These are phyloP conservation scores for Scleroderma bovista DNA, from an alignment of 768 basidiomycete species.

Conservation along the genomic window DNA sequence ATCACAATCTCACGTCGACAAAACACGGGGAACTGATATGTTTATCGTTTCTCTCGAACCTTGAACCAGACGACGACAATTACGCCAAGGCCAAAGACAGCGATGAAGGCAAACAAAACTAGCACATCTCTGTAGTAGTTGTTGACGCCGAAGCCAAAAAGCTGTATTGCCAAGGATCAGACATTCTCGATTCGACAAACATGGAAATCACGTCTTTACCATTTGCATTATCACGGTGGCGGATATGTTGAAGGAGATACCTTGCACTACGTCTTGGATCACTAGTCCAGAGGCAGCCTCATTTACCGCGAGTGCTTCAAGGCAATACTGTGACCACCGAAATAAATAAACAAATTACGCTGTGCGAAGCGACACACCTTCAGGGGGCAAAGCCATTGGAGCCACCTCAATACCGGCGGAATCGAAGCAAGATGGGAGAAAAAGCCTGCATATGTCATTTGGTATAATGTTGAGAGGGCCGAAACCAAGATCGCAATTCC, in stretches of 20 bases:
- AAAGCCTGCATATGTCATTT: constrained; percentile 89
- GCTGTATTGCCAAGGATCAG: constrained; percentile 30
- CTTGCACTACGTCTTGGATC: constrained; percentile 73
- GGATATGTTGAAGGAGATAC: constrained; percentile 77
- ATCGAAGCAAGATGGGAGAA: constrained; percentile 84
- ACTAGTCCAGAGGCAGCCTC: constrained; percentile 85
- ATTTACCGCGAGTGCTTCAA: constrained; percentile 86
- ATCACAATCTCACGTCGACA: too few relatives aligned
- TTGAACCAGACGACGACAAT: constrained; percentile 72
- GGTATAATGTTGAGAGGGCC: constrained; percentile 67
- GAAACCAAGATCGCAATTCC: constrained; percentile 89
- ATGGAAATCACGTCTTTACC: constrained; percentile 37
- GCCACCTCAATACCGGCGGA: constrained; percentile 88
- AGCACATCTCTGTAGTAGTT: constrained; percentile 90
- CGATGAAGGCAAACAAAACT: constrained; percentile 81
- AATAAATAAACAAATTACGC: background rate
- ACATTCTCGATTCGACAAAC: background rate
- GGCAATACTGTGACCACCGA: constrained; percentile 36
- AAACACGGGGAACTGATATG: too few relatives aligned
- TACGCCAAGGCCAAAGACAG: constrained; percentile 69
- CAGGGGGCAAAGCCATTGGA: constrained; percentile 85
- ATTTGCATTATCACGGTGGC: constrained; percentile 83
- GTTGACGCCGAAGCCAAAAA: constrained; percentile 80
- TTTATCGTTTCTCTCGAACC: constrained; percentile 68
- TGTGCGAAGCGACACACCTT: constrained; percentile 34